Conservation (phyloP, 768 basidiomycete genomes). For the Tephrocybe sp. region DNA sequence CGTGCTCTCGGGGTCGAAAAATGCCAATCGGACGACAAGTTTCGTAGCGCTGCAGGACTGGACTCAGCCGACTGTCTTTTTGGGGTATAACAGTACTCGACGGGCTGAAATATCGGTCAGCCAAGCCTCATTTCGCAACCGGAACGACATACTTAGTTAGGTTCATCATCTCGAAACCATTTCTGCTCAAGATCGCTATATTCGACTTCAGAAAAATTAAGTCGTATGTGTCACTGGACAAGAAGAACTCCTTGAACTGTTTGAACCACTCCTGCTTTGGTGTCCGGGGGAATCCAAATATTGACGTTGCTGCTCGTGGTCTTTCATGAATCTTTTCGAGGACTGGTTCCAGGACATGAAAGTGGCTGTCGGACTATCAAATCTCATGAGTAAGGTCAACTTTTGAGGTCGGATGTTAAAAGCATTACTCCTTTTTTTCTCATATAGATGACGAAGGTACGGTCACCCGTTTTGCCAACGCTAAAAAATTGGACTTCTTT, state of each 20-base stretch:
- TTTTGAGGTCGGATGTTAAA: constrained; percentile 37
- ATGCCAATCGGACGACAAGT: constrained; percentile 84
- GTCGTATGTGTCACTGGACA: constrained; percentile 84
- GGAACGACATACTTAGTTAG: constrained; percentile 75
- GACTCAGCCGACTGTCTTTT: constrained; percentile 58
- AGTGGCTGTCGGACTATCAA: constrained; percentile 75
- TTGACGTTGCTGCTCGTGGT: constrained; percentile 61
- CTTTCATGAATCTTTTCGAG: constrained; percentile 81
- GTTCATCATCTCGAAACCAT: constrained; percentile 98
- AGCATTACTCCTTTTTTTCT: constrained; percentile 84
- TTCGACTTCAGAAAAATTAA: constrained; percentile 89
- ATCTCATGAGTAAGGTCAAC: neutral
- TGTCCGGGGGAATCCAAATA: constrained; percentile 59
- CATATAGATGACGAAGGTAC: constrained; percentile 94
- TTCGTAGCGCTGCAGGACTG: constrained; percentile 79
- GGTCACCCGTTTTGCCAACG: constrained; percentile 81
- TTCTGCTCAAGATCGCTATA: constrained; percentile 88
- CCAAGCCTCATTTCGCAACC: neutral
- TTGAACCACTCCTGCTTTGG: constrained; percentile 92
- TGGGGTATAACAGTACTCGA: constrained; percentile 89
- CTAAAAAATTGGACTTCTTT: constrained; percentile 96
- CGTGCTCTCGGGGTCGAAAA: constrained; percentile 84
- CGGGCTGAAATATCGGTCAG: constrained; percentile 43
- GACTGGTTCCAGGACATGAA: constrained; percentile 93
- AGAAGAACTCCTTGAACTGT: constrained; percentile 83